Percentiles rank a stretch among this genome's conserved stretches.
phyloP scores from a whole-genome alignment of 2,329 filamentous ascomycete genomes.

The Fusarium xylarioides region DNA sequence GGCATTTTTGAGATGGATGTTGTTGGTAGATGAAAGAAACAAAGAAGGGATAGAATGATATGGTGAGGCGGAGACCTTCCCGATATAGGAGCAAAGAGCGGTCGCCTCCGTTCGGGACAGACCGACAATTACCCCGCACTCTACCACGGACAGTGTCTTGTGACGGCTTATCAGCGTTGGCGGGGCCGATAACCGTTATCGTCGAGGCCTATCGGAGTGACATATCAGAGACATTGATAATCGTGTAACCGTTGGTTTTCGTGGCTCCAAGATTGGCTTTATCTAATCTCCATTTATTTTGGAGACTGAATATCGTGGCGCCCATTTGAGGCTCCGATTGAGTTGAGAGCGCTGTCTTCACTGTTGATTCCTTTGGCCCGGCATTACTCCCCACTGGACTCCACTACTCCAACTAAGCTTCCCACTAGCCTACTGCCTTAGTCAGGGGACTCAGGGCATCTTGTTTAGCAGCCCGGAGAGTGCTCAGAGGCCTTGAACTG shows the following conservation, averaged over 20 bases:
- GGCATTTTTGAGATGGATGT: constrained; percentile 7
- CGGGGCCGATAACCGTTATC: constrained; percentile 3
- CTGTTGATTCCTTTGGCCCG: neutral
- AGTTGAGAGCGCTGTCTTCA: neutral
- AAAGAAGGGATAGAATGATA: neutral
- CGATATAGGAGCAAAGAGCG: constrained; percentile 12
- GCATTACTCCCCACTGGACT: neutral
- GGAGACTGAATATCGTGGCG: accelerated
- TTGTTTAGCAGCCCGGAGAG: accelerated
- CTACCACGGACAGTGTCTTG: neutral
- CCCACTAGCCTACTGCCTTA: neutral
- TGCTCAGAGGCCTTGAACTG: accelerated
- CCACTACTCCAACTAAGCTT: neutral
- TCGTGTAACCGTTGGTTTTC: neutral
- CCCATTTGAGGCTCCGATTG: accelerated
- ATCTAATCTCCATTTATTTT: neutral
- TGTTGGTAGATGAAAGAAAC: neutral
- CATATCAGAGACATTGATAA: neutral
- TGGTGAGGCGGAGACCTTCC: constrained; percentile 23
- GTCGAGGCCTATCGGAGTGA: neutral
- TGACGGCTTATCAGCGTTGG: constrained; percentile 18
- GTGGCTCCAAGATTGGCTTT: no score
- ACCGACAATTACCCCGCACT: constrained; percentile 34
- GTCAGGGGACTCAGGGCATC: neutral
- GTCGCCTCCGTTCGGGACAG: constrained; percentile 27